A percentile compares a stretch with the other conserved stretches of the same genome.
phyloP scores from a whole-genome alignment of 306 rosid genomes.

The Leucaena leucocephala region DNA sequence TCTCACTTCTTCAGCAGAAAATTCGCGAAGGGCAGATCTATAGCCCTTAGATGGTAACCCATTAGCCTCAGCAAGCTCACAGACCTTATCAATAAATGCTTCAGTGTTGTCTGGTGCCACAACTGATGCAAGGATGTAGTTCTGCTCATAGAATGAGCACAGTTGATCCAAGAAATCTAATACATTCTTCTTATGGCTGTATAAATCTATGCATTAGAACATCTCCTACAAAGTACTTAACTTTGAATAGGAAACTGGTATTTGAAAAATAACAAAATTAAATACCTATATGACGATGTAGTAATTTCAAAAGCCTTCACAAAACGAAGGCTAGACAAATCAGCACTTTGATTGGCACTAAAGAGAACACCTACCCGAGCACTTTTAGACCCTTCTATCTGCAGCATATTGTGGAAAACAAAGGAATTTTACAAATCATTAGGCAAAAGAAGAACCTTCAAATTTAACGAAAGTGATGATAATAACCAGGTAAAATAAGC shows the following conservation, averaged over 20 bases:
- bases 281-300: slow-evolving; percentile 71
- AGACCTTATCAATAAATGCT: slow-evolving; percentile 63
- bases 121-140: slow-evolving; percentile 50
- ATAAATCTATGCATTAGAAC: slow-evolving; percentile 43
- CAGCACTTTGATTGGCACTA: slow-evolving; percentile 58
- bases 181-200: slow-evolving; percentile 80
- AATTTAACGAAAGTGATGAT: slow-evolving; percentile 24
- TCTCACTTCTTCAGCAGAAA: slow-evolving; percentile 62
- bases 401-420: slow-evolving; percentile 40
- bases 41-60: slow-evolving; percentile 73
- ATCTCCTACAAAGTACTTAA: slow-evolving; percentile 8
- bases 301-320: slow-evolving; percentile 72
- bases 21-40: slow-evolving; percentile 53
- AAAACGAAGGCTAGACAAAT: slow-evolving; percentile 59
- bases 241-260: slow-evolving; percentile 2
- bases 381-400: slow-evolving; percentile 71
- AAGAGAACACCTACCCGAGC: slow-evolving; percentile 87
- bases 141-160: slow-evolving; percentile 70
- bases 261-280: slow-evolving; percentile 31
- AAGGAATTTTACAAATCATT: slow-evolving; percentile 22
- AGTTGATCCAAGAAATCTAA: slow-evolving; percentile 75
- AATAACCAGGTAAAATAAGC: slow-evolving; percentile 81
- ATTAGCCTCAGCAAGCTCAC: slow-evolving; percentile 79
- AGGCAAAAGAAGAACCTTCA: slow-evolving; percentile 26
- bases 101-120: slow-evolving; percentile 51